Conservation (phyloP, 495 filamentous ascomycete species). For the Trichoderma orchidacearum region DNA sequence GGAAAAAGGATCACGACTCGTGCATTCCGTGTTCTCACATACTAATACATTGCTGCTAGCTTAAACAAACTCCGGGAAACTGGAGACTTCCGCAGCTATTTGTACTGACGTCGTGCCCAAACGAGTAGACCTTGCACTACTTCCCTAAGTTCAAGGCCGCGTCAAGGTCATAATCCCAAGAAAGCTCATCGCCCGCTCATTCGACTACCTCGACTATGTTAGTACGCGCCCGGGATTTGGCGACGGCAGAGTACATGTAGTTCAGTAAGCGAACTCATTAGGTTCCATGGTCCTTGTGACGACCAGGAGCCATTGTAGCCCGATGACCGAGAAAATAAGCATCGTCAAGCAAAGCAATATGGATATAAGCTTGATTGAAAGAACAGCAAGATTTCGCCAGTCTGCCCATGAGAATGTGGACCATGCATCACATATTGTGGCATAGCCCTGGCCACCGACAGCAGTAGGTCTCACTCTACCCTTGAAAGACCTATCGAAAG, state of each 20-base stretch:
- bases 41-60: too few species aligned
- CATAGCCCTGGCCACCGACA: conserved; percentile 52
- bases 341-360: neutral
- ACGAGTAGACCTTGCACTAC: too few species aligned
- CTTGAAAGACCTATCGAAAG: conserved; percentile 36
- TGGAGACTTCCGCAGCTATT: too few species aligned
- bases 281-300: neutral
- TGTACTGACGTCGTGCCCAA: too few species aligned
- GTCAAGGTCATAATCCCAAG: too few species aligned
- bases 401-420: conserved; percentile 50
- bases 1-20: too few species aligned
- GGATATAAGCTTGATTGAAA: conserved; percentile 48
- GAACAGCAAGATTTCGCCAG: conserved; percentile 49
- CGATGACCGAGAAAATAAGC: neutral
- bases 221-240: neutral
- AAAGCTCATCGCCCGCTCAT: too few species aligned
- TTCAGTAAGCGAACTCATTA: neutral
- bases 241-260: neutral
- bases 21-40: too few species aligned
- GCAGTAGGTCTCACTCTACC: conserved; percentile 39
- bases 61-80: too few species aligned
- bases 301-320: neutral
- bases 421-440: conserved; percentile 60
- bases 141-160: too few species aligned
- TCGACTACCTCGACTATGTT: neutral